Evolutionary conservation across 2,329 filamentous ascomycete genomes (phyloP).

Genomic region (Aspergillus neotritici): DNA sequence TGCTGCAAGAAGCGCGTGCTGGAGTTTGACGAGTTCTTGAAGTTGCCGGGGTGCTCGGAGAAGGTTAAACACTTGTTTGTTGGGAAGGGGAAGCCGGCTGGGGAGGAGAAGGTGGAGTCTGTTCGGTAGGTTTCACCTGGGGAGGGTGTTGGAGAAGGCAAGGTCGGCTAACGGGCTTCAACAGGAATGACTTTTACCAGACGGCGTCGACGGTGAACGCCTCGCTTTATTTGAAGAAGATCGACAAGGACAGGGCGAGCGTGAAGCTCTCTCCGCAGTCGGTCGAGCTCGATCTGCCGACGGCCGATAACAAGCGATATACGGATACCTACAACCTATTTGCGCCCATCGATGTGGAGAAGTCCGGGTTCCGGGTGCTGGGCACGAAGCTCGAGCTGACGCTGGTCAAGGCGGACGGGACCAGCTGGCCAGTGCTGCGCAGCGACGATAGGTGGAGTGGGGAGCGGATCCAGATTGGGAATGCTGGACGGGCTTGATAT

Average conservation of each 20-base stretch:
- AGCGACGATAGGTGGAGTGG: slow-evolving; percentile 67
- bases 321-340: slow-evolving; percentile 68
- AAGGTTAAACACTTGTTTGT: slow-evolving; percentile 81
- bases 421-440: slow-evolving; percentile 78
- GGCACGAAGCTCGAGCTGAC: slow-evolving; percentile 84
- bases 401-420: slow-evolving; percentile 65
- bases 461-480: slow-evolving; percentile 85
- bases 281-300: slow-evolving; percentile 76
- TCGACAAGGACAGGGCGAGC: slow-evolving; percentile 71
- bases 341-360: slow-evolving; percentile 66
- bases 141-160: neutral
- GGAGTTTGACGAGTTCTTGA: slow-evolving; percentile 98
- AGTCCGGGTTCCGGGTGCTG: slow-evolving; percentile 73
- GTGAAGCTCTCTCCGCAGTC: slow-evolving; percentile 61
- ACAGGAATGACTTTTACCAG: slow-evolving; percentile 88
- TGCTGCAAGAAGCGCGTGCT: slow-evolving; percentile 94
- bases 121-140: slow-evolving; percentile 56
- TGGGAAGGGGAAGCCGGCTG: slow-evolving; percentile 59
- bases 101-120: slow-evolving; percentile 70
- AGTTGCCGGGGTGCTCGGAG: slow-evolving; percentile 82
- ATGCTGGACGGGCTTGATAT: slow-evolving; percentile 57
- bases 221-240: slow-evolving; percentile 94
- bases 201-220: slow-evolving; percentile 78
- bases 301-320: slow-evolving; percentile 79
- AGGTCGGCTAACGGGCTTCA: slow-evolving; percentile 1